A percentile compares a stretch with the other conserved stretches of the same genome.
Evolutionary conservation across 148 eudicot genomes (phyloP).

Genomic region (Chenopodium quinoa): DNA sequence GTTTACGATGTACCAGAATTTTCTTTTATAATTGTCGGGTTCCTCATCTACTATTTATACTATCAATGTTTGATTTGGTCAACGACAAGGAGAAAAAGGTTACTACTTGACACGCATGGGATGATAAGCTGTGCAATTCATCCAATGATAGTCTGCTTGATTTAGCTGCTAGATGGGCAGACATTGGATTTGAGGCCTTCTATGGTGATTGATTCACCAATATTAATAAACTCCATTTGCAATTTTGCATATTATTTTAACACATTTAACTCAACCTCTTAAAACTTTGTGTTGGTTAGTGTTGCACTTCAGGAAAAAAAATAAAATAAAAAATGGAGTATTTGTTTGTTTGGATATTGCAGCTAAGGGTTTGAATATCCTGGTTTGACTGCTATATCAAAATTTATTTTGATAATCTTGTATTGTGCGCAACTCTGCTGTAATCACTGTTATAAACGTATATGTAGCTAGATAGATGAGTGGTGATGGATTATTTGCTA

Average conservation of each 20-base stretch:
- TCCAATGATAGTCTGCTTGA: neutral
- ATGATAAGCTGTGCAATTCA: neutral
- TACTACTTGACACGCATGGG: neutral
- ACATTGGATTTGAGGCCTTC: neutral
- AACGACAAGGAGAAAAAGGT: neutral
- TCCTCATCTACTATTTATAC: neutral
- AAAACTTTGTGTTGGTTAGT: no score
- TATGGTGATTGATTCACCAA: neutral
- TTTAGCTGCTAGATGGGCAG: neutral
- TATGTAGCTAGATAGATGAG: neutral
- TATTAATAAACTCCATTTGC: no score
- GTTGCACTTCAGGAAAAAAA: no score
- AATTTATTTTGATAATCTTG: neutral
- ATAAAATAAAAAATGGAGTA: neutral
- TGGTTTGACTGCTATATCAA: neutral
- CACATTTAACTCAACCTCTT: no score
- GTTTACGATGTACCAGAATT: neutral
- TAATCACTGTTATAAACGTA: neutral
- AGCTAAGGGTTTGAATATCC: neutral
- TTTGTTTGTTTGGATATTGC: conserved; percentile 5
- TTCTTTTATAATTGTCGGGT: neutral
- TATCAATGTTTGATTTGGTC: neutral
- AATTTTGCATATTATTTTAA: no score
- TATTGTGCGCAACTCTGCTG: neutral
- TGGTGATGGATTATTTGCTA: neutral